Evolutionary conservation across 345 rosid species (phyloP).

Genomic region (Eucalyptus curtisii): DNA sequence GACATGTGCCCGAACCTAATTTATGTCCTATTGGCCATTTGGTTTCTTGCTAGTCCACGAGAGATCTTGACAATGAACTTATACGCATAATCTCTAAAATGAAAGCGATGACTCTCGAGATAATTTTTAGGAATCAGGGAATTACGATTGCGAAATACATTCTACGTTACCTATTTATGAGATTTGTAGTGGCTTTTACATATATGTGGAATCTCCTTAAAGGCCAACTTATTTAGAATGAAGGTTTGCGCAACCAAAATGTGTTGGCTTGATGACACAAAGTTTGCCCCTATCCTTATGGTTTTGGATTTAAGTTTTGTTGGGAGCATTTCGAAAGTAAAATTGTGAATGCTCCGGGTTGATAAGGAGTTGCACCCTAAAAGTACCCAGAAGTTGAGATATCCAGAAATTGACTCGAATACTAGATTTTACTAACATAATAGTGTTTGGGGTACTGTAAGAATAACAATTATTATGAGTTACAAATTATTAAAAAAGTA

Average conservation of each 20-base stretch:
- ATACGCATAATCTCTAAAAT: too few relatives aligned
- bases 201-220: not conserved
- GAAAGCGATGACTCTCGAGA: not conserved
- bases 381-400: rapidly evolving
- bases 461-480: too few relatives aligned
- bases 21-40: rapidly evolving
- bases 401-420: rapidly evolving
- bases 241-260: not conserved
- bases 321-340: not conserved
- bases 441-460: rapidly evolving
- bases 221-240: not conserved
- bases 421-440: rapidly evolving
- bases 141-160: not conserved
- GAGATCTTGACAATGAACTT: not conserved
- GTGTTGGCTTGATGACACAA: not conserved
- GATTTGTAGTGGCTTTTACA: not conserved
- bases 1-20: not conserved
- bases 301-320: not conserved
- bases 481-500: too few relatives aligned
- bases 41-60: not conserved
- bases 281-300: not conserved
- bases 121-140: not conserved
- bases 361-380: not conserved
- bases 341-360: not conserved
- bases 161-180: not conserved